Evolutionary conservation across 768 basidiomycete species (phyloP).

Genomic region (Suillus discolor): DNA sequence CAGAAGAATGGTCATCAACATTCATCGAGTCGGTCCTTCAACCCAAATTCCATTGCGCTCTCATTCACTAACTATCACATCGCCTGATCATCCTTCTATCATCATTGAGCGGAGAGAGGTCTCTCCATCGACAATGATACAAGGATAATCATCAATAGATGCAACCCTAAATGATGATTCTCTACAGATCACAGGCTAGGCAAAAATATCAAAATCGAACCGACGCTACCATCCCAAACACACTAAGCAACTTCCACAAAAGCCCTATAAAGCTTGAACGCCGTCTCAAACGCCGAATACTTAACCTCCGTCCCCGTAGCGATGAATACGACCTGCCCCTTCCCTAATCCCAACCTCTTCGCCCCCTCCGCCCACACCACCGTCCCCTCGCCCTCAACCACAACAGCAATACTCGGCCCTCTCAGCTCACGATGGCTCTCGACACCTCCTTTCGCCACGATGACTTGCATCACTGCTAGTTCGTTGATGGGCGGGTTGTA

Average conservation of each 20-base stretch:
- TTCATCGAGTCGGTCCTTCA: neutral
- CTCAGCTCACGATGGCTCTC: slow-evolving; percentile 63
- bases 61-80: neutral
- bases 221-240: neutral
- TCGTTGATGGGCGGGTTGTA: slow-evolving; percentile 93
- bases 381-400: slow-evolving; percentile 62
- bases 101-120: too few relatives aligned
- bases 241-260: slow-evolving; percentile 10
- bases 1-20: neutral
- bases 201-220: neutral
- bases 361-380: slow-evolving; percentile 46
- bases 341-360: slow-evolving; percentile 30
- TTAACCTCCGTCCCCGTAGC: slow-evolving; percentile 62
- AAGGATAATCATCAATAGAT: neutral
- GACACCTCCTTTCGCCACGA: slow-evolving; percentile 41
- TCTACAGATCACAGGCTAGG: neutral
- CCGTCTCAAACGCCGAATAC: slow-evolving; percentile 37
- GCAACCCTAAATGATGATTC: neutral
- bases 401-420: slow-evolving; percentile 81
- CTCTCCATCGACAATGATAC: too few relatives aligned
- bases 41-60: neutral
- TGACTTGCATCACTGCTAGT: slow-evolving; percentile 76
- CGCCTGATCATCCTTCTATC: neutral
- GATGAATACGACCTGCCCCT: slow-evolving; percentile 79
- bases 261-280: slow-evolving; percentile 13